Evolutionary conservation across 495 filamentous ascomycete species (phyloP), one percentile per base, ranked within the genome.

Genomic region (Xylaria intraflava): DNA sequence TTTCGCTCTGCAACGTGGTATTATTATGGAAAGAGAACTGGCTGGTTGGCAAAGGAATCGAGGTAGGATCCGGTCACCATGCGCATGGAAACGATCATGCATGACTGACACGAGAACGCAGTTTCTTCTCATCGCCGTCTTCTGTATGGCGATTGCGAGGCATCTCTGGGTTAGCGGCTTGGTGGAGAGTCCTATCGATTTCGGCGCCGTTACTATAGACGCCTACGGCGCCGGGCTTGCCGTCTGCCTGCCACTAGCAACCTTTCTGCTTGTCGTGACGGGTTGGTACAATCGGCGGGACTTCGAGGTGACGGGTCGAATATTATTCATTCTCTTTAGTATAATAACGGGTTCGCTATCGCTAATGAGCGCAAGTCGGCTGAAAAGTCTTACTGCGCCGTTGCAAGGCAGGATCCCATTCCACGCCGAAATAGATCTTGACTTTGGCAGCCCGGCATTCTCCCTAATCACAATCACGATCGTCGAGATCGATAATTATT

Each of bases 271-370:
- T 8, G 22, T 7, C 19, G 38, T 55, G 7, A 55, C 52, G 7
- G 45, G 52, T 6, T 55, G 52, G 52, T 55, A 55, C 38, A 55
- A 55, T 23, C 52, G 52, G 43, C 44, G 52, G 14, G 52, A 55
- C 29, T 55, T 55, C 23, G 33, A 43, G 19, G 22, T 49, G 36
- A 36, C 33, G 24, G 52, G 52, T 6, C 45, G 35, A 22, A 40
- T 55, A 27, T 19, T 20, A 24, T 23, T 20, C 24, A 27, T 55
- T 26, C 17, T 55, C 16, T 35, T 55, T 27, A 55, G 45, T 16
- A 17, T 26, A 1, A 20, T 55, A 27, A n/a, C 36, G 6, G 52
- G 52, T 29, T 8, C 45, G 17, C n/a, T 55, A 9, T 46, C 52
- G 8, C 27, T 55, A n/a, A 5, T 49, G 35, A 55, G 31, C n/a